Conservation (phyloP, 129 eudicot genomes). For the Pittosporum tobira region DNA sequence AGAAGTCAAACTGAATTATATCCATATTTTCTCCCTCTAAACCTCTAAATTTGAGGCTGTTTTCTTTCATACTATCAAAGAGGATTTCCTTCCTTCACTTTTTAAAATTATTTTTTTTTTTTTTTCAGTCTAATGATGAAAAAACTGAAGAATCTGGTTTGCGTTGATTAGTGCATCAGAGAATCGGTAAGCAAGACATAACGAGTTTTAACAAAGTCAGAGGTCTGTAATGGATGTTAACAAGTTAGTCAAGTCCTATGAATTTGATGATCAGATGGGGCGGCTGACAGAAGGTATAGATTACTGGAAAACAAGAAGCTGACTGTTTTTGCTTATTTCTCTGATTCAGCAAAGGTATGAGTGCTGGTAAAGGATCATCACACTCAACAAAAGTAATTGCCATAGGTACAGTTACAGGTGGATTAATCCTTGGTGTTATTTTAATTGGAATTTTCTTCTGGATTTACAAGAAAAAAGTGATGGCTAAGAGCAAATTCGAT, state of each 20-base stretch:
- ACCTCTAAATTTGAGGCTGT: slow-evolving; percentile 19
- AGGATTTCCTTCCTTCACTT: too few relatives aligned
- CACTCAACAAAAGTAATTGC: slow-evolving; percentile 23
- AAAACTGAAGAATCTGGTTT: not conserved
- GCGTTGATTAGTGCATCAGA: slow-evolving; percentile 13
- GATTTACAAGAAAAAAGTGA: slow-evolving; percentile 35
- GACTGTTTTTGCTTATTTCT: slow-evolving; percentile 1
- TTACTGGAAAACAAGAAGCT: slow-evolving; percentile 21
- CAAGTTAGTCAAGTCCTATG: slow-evolving; percentile 11
- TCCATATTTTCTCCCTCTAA: slow-evolving; percentile 20
- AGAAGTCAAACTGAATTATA: slow-evolving; percentile 36
- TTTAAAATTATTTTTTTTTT: too few relatives aligned
- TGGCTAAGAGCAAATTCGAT: slow-evolving; percentile 20
- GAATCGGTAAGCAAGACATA: slow-evolving; percentile 13
- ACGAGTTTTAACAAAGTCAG: slow-evolving; percentile 8
- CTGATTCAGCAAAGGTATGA: slow-evolving; percentile 51
- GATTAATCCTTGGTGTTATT: slow-evolving; percentile 26
- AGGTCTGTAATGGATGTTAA: slow-evolving; percentile 13
- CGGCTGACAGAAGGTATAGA: slow-evolving; percentile 38
- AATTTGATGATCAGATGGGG: slow-evolving; percentile 36
- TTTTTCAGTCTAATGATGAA: slow-evolving; percentile 3
- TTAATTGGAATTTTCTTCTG: slow-evolving; percentile 31
- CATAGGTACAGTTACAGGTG: slow-evolving; percentile 45
- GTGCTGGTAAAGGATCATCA: slow-evolving; percentile 28
- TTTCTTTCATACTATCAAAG: slow-evolving; percentile 1